Base-by-base conservation (phyloP, 305 asterid genomes). In the Coffea humblotiana region DNA sequence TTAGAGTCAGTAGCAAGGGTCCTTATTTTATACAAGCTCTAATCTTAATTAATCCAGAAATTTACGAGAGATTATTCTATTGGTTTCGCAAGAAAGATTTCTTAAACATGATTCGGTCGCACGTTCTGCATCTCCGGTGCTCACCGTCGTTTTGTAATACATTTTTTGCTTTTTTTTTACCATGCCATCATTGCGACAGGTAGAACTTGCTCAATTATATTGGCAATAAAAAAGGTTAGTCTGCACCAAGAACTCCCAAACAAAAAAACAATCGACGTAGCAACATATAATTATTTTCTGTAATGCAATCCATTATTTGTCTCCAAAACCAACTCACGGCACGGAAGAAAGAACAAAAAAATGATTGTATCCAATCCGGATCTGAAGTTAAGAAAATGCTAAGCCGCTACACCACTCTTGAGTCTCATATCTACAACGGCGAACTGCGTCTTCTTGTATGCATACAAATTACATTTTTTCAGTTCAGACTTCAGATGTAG, bases 281-380 rank as follows among this genome's bases (percentile, higher is more conserved):
- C 1, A 32, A 32, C 32, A 32, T 32, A 32, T 32, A 32, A 32
- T 32, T 32, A 32, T 32, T 25, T 48, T 15, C 15, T 25, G 60
- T 37, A 45, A n/a, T 16, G 29, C 56, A n/a, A 61, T 76, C 66
- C 61, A 63, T 47, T 35, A 61, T 76, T 45, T 32, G 32, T 32
- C 2, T 32, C 32, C 32, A 32, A 10, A 76, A 60, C 19, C 8
- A 18, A 61, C 68, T 61, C 4, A 58, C 45, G 14, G 60, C 3
- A 58, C 25, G 21, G 48, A 74, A 43, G 27, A 75, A 71, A 47
- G 68, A 71, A 81, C 74, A 32, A 48, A 64, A 47, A 45, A 76
- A 77, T 69, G 11, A 4, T 6, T 35, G 77, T 25, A 64, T 10
- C 25, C 79, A 74, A 78, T 80, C 74, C 76, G 77, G 58, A 71